Evolutionary conservation across 2,329 filamentous ascomycete genomes (phyloP), one percentile per base, ranked within the genome.

Genomic region (Colletotrichum falcatum): DNA sequence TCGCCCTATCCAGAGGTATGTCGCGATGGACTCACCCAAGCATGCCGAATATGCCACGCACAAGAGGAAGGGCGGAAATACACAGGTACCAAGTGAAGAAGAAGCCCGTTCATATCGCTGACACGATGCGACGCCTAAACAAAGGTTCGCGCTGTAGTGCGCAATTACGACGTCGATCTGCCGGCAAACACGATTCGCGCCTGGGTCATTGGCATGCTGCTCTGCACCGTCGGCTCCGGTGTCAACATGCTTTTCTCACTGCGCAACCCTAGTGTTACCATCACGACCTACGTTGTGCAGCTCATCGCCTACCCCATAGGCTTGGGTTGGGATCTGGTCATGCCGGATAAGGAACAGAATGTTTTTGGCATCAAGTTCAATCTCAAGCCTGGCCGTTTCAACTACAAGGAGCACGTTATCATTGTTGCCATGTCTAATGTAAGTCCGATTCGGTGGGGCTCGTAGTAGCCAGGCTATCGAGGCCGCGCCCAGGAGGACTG

Each of bases 381-480:
- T 74, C 79, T 90, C 42, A 85, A 84, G 70, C 83, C 88, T 0
- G 87, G 87, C 23, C 85, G 83, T 26, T 90, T 90, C 79, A 90
- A 89, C 78, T 86, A 85, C 77, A 90, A 90, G 80, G 88, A 90
- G 75, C 88, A 90, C 75, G 86, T 88, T 61, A 80, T 89, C 48
- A 88, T 90, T 74, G 87, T 89, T 30, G 86, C 88, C 77, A 90
- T 91, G 88, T 89, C 88, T 2, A 90, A 89, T 77, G 88, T 89
- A 74, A 80, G 86, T 79, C n/a, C 23, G 35, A 46, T 7, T 28
- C 28, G 20, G 18, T 44, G 44, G 64, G 37, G 49, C 14, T 23
- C 3, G n/a, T 23, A 26, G 6, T n/a, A 35, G 33, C 64, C 49
- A 64, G 61, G 48, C 46, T 53, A 14, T 58, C 28, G 58, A 55